A percentile compares a stretch with the other conserved stretches of the same genome.
These are phyloP conservation scores for Turritis glabra DNA, from an alignment of 345 rosid genomes.

Conservation along the genomic window DNA sequence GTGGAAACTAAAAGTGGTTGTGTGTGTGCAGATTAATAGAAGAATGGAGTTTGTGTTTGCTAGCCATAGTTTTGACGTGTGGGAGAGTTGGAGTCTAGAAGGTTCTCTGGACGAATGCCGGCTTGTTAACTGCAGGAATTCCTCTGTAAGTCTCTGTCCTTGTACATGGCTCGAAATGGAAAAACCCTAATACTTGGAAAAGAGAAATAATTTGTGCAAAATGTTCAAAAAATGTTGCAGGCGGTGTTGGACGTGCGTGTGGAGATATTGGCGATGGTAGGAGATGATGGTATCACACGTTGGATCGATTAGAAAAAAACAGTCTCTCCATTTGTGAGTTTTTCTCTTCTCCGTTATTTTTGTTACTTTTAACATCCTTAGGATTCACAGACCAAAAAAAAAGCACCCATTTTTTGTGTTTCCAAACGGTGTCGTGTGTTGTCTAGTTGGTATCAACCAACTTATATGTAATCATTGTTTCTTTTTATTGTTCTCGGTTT, in stretches of 20 bases:
- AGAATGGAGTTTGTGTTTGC: conserved; percentile 97
- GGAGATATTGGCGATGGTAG: conserved; percentile 80
- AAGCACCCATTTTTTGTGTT: conserved; percentile 19
- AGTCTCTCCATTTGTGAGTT: conserved; percentile 30
- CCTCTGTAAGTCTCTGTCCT: conserved; percentile 49
- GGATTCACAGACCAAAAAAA: conserved; percentile 2
- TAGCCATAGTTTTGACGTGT: conserved; percentile 96
- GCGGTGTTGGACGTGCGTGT: conserved; percentile 74
- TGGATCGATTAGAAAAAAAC: conserved; percentile 62
- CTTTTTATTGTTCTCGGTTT: not conserved
- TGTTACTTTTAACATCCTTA: not conserved
- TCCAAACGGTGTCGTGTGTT: not conserved
- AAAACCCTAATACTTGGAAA: not conserved
- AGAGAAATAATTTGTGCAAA: not conserved
- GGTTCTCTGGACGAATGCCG: conserved; percentile 88
- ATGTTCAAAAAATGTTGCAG: conserved; percentile 46
- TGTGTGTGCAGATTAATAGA: conserved; percentile 75
- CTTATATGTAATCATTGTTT: conserved; percentile 11
- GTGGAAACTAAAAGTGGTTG: conserved; percentile 20
- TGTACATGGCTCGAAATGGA: not conserved
- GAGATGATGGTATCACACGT: conserved; percentile 87
- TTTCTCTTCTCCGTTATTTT: not conserved
- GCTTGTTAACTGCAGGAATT: conserved; percentile 86
- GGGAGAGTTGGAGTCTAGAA: conserved; percentile 98
- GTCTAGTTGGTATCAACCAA: conserved; percentile 19